Evolutionary conservation across 2,329 filamentous ascomycete genomes (phyloP).

Genomic region (Pseudogymnoascus sp.): DNA sequence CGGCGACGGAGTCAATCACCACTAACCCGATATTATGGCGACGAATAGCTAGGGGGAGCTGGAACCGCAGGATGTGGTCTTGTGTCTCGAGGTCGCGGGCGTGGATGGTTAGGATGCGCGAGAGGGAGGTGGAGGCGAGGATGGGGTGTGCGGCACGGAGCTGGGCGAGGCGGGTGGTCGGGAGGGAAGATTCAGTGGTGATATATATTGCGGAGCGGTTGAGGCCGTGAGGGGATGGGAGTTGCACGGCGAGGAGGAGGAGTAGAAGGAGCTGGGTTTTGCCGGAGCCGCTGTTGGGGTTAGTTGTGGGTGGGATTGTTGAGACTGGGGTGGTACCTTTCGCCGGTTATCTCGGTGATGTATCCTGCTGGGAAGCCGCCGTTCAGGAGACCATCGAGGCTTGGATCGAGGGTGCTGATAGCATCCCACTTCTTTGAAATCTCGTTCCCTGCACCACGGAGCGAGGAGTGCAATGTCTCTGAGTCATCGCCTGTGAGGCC

Average conservation of each 20-base stretch:
- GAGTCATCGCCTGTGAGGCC: conserved; percentile 11
- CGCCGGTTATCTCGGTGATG: conserved; percentile 83
- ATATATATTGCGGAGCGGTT: conserved; percentile 78
- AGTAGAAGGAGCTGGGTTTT: conserved; percentile 91
- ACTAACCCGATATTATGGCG: conserved; percentile 72
- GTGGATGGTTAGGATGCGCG: conserved; percentile 29
- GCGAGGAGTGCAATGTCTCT: conserved; percentile 9
- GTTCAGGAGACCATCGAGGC: conserved; percentile 60
- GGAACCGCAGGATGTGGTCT: conserved; percentile 88
- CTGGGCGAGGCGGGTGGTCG: conserved; percentile 73
- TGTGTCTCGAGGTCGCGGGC: conserved; percentile 72
- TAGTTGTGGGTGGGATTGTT: conserved; percentile 13
- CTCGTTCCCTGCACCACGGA: conserved; percentile 29
- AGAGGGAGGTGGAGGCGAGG: conserved; percentile 32
- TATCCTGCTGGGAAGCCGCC: conserved; percentile 76
- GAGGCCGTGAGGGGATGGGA: conserved; percentile 63
- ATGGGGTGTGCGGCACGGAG: conserved; percentile 60
- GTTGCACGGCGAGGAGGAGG: conserved; percentile 75
- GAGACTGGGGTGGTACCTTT: conserved; percentile 48
- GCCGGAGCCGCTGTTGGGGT: conserved; percentile 58
- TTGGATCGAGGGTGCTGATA: conserved; percentile 73
- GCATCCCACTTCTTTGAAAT: conserved; percentile 38
- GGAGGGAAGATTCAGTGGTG: conserved; percentile 79
- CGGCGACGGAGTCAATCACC: conserved; percentile 83
- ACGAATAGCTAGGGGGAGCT: conserved; percentile 76